Conservation (phyloP, 768 basidiomycete genomes). For the Lentinula sp. region DNA sequence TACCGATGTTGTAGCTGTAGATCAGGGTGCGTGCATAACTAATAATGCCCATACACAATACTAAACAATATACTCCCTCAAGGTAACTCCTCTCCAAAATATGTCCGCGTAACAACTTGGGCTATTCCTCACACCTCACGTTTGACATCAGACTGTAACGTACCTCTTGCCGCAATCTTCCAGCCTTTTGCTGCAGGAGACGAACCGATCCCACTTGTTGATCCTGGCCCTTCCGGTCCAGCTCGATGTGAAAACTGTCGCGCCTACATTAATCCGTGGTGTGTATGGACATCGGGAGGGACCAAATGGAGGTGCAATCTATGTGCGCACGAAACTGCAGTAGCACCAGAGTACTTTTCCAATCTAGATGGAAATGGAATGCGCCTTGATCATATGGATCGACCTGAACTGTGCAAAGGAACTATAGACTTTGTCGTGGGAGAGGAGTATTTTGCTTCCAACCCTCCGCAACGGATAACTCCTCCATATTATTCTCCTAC, state of each 20-base stretch:
- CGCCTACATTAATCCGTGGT: conserved; percentile 94
- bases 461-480: conserved; percentile 48
- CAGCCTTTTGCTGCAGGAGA: conserved; percentile 90
- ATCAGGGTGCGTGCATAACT: conserved; percentile 57
- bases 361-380: conserved; percentile 73
- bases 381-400: conserved; percentile 72
- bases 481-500: conserved; percentile 49
- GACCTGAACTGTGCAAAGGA: conserved; percentile 85
- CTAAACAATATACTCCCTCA: background rate
- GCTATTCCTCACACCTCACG: conserved; percentile 76
- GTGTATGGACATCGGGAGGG: conserved; percentile 77
- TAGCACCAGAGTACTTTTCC: conserved; percentile 79
- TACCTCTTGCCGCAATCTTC: conserved; percentile 80
- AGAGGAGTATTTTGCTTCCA: conserved; percentile 79
- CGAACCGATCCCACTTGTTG: conserved; percentile 74
- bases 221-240: conserved; percentile 67
- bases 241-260: conserved; percentile 80
- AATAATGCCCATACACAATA: background rate
- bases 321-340: conserved; percentile 78
- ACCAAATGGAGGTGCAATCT: conserved; percentile 90
- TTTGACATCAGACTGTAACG: conserved; percentile 72
- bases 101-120: conserved; percentile 86
- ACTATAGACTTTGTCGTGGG: conserved; percentile 88
- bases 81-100: conserved; percentile 90
- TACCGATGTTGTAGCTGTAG: conserved; percentile 82